phyloP scores from a whole-genome alignment of 2,329 filamentous ascomycete genomes.

The Lachnellula arida region DNA sequence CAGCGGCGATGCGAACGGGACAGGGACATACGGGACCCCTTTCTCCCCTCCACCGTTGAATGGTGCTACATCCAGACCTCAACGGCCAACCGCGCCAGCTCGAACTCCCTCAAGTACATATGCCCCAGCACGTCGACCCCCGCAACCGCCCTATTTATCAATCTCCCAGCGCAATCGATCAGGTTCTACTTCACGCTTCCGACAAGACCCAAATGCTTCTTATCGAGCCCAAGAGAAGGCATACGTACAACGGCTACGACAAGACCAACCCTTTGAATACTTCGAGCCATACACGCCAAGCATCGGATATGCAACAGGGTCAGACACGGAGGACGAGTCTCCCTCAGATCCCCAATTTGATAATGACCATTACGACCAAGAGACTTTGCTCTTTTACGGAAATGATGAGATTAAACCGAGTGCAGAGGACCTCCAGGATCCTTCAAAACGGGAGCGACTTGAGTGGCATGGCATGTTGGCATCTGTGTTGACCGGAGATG shows the following conservation, averaged over 20 bases:
- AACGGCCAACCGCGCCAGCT: slow-evolving; percentile 63
- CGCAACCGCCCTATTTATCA: slow-evolving; percentile 42
- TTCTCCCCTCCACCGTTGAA: slow-evolving; percentile 35
- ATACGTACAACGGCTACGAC: slow-evolving; percentile 86
- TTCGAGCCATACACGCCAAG: slow-evolving; percentile 64
- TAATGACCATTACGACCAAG: slow-evolving; percentile 79
- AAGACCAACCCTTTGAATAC: slow-evolving; percentile 55
- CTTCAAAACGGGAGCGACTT: slow-evolving; percentile 79
- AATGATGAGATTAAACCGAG: slow-evolving; percentile 87
- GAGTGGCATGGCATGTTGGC: slow-evolving; percentile 99
- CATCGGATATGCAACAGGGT: slow-evolving; percentile 63
- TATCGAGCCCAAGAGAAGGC: slow-evolving; percentile 87
- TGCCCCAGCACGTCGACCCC: slow-evolving; percentile 56
- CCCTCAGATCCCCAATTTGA: slow-evolving; percentile 82
- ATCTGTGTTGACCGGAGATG: slow-evolving; percentile 91
- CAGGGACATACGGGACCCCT: slow-evolving; percentile 17
- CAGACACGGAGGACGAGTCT: slow-evolving; percentile 86
- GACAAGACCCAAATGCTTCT: slow-evolving; percentile 64
- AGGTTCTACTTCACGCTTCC: slow-evolving; percentile 50
- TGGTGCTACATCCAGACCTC: slow-evolving; percentile 48
- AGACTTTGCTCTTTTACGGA: slow-evolving; percentile 87
- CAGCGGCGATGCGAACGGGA: slow-evolving; percentile 33
- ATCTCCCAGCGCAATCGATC: slow-evolving; percentile 46
- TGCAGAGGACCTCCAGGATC: slow-evolving; percentile 82
- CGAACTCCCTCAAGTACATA: slow-evolving; percentile 78